Base-by-base conservation (phyloP, 2,329 filamentous ascomycete genomes). In the Tolypocladium paradoxum region DNA sequence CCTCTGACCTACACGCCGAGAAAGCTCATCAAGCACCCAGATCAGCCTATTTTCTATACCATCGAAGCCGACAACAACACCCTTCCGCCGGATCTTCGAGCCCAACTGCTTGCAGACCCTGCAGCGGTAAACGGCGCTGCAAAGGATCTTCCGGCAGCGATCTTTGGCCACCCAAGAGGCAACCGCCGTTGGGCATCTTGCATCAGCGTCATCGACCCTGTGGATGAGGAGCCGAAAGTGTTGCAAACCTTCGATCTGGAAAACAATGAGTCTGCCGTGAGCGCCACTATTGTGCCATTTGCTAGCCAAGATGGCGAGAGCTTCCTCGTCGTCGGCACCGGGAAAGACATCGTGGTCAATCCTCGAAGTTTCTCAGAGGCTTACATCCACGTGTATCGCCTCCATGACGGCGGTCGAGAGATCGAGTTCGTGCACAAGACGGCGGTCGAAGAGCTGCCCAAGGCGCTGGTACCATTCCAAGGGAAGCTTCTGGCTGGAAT, bases 361-460 rank as follows among this genome's bases (percentile, higher is more conserved):
- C 90, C 91, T 11, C 81, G 85, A 50, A 85, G 84, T 50, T 91
- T 82, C 59, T 83, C 79, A 1, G 84, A 84, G 56, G 93, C 92
- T 0, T 96, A 86, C 60, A 88, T 99, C 36, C 89, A 96, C 63
- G 87, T 97, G 29, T 99, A 96, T 69, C 84, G 90, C 43, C 89
- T 99, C 68, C 81, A 87, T 50, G 87, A 95, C 49, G 83, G 90
- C 56, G 95, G 95, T n/a, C 84, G 83, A 53, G 84, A 90, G 62
- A 79, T 99, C 18, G 88, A 96, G 64, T 93, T 97, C 54, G 91
- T 96, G 57, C 93, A 99, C 72, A 96, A 96, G 70, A 99, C 95
- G 0, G 90, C 90, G 63, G 81, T 96, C 7, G 89, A 95, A 59
- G 85, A 90, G 58, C 91, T 92, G 2, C 90, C 95, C 1, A 83